Base-by-base conservation (phyloP, 164 flowering plant species). In the Tinospora cordifolia region DNA sequence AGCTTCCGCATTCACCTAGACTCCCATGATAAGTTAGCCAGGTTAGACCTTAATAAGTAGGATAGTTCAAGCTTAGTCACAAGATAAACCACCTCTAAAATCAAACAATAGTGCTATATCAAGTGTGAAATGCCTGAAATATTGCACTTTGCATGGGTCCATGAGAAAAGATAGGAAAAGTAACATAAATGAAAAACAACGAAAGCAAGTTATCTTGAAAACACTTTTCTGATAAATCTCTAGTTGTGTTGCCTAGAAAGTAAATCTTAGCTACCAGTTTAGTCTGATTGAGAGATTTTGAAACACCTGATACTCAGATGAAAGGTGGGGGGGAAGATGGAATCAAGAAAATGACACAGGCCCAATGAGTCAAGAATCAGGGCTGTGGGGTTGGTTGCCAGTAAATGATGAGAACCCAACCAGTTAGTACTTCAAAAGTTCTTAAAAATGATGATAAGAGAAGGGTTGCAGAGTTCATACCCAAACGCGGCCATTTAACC, bases 401-500 rank as follows among this genome's bases (percentile, higher is more conserved):
- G 44, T 26, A 38, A 30, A 14, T 63, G 66, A 19, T 34, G 41
- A n/a, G 41, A n/a, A 34, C 66, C 19, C 3, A 9, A 12, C 19
- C 19, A 3, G 3, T 64, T n/a, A 30, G 1, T 63, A 41, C 22
- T 4, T 3, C n/a, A 64, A 67, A 5, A 67, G 17, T 5, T 36
- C 1, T 14, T 0, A 7, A 66, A 66, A 40, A 6, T 24, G 24
- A 38, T 15, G 24, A 9, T 44, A 7, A 54, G 6, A 54, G n/a
- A 47, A n/a, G 21, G 67, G 13, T 22, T 41, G 10, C 62, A 70
- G 74, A 69, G 36, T 17, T 66, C n/a, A 67, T 87, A 93, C 98
- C 99, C 98, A 95, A 54, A 91, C 93, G 47, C 99, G 87, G 49
- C 99, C 99, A 77, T 95, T 95, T 78, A 90, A 76, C 27, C 99